A percentile compares a stretch with the other conserved stretches of the same genome.
Conservation (phyloP, 2,329 filamentous ascomycete genomes). For the Periconia macrospinosa region DNA sequence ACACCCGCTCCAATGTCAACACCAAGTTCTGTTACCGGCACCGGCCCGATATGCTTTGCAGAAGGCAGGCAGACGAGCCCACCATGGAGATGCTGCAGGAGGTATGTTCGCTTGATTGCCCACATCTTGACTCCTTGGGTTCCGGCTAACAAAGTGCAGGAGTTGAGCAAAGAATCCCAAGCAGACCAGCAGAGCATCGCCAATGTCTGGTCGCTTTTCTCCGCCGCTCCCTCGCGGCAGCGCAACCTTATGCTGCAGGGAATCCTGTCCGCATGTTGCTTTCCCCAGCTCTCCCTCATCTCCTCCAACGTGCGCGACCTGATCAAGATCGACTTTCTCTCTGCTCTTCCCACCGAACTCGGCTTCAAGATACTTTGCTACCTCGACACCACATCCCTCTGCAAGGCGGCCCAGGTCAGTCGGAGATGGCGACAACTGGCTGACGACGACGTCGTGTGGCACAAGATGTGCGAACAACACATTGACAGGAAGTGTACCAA, state of each 20-base stretch:
- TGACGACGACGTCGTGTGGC: conserved; percentile 98
- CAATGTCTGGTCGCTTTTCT: conserved; percentile 97
- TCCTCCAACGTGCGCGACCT: conserved; percentile 89
- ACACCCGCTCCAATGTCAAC: conserved; percentile 58
- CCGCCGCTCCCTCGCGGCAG: conserved; percentile 89
- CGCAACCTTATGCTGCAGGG: conserved; percentile 95
- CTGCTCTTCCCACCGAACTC: conserved; percentile 84
- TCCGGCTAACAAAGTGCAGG: conserved; percentile 52
- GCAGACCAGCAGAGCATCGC: conserved; percentile 93
- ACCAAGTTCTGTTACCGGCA: conserved; percentile 97
- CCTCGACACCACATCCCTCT: conserved; percentile 90
- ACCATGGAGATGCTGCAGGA: conserved; percentile 95
- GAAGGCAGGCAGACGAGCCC: conserved; percentile 87
- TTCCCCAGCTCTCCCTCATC: conserved; percentile 92
- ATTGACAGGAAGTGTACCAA: conserved; percentile 92
- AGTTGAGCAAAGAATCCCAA: conserved; percentile 78
- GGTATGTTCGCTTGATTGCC: conserved; percentile 53
- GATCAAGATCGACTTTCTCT: conserved; percentile 95
- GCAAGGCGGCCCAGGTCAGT: conserved; percentile 94
- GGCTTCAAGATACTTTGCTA: conserved; percentile 92
- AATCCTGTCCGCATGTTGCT: conserved; percentile 95
- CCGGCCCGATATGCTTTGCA: conserved; percentile 89
- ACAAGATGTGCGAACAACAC: conserved; percentile 97
- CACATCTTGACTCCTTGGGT: not conserved
- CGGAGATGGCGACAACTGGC: conserved; percentile 83